A percentile compares a stretch with the other conserved stretches of the same genome.
Evolutionary conservation across 164 flowering plant species (phyloP).

Genomic region (Sedum album): DNA sequence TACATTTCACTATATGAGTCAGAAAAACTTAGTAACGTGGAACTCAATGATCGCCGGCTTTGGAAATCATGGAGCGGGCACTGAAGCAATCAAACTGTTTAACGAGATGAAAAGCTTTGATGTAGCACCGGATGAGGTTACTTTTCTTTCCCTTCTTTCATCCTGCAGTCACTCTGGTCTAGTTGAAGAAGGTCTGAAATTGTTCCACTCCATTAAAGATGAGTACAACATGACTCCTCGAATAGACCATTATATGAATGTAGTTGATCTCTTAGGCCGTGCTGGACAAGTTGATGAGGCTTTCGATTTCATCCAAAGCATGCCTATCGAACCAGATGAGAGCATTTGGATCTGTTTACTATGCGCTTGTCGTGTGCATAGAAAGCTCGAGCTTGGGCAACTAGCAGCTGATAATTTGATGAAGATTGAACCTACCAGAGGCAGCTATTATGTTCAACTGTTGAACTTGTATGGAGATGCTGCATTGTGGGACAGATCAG

Average conservation of each 20-base stretch:
- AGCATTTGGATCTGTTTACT: constrained; percentile 48
- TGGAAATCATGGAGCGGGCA: no score
- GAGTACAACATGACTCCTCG: constrained; percentile 31
- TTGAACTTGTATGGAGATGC: constrained; percentile 41
- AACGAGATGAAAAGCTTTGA: constrained; percentile 34
- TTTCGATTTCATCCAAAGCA: constrained; percentile 34
- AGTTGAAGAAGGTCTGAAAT: constrained; percentile 33
- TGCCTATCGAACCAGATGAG: constrained; percentile 37
- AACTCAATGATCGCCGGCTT: no score
- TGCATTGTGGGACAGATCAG: constrained; percentile 38
- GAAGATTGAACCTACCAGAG: constrained; percentile 30
- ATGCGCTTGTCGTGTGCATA: constrained; percentile 30
- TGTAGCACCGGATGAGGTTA: constrained; percentile 35
- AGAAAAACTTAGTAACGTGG: no score
- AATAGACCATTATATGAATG: constrained; percentile 49
- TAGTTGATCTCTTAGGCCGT: constrained; percentile 51
- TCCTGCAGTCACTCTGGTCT: constrained; percentile 59
- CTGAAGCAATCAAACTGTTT: no score
- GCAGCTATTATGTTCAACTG: constrained; percentile 36
- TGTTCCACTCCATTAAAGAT: constrained; percentile 34
- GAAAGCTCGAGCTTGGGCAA: constrained; percentile 41
- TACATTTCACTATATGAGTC: constrained; percentile 27
- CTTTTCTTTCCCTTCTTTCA: constrained; percentile 45
- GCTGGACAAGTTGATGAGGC: constrained; percentile 50
- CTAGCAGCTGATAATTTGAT: constrained; percentile 30